phyloP scores from a whole-genome alignment of 2,329 filamentous ascomycete species.

The Aspergillus brunneoviolaceus region DNA sequence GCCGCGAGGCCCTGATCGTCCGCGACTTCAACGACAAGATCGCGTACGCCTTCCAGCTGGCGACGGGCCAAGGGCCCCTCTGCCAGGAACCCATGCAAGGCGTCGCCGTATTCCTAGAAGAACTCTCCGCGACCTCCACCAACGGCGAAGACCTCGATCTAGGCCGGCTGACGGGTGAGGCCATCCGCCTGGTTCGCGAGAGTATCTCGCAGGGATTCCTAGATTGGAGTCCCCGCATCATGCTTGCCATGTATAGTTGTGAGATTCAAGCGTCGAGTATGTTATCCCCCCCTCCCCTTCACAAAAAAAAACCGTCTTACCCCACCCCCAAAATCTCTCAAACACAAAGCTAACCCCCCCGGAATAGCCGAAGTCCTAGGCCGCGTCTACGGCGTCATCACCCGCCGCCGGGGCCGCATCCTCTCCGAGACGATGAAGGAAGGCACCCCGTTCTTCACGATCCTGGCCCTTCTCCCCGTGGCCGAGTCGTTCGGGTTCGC shows the following conservation, averaged over 20 bases:
- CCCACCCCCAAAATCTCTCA: background rate
- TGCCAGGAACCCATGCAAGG: slow-evolving; percentile 94
- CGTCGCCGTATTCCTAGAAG: slow-evolving; percentile 85
- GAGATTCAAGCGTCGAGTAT: slow-evolving; percentile 92
- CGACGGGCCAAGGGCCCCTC: slow-evolving; percentile 81
- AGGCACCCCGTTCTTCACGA: slow-evolving; percentile 94
- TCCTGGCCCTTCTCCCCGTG: slow-evolving; percentile 81
- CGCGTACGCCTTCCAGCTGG: slow-evolving; percentile 88
- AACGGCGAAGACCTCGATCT: slow-evolving; percentile 57
- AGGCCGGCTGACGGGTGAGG: slow-evolving; percentile 83
- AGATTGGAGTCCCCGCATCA: slow-evolving; percentile 92
- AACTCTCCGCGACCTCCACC: slow-evolving; percentile 61
- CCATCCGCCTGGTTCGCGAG: slow-evolving; percentile 84
- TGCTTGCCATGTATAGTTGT: slow-evolving; percentile 96
- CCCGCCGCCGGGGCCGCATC: slow-evolving; percentile 83
- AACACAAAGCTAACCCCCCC: background rate
- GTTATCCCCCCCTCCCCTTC: slow-evolving; percentile 30
- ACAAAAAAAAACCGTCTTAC: background rate
- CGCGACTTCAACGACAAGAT: slow-evolving; percentile 86
- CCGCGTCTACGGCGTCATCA: slow-evolving; percentile 96
- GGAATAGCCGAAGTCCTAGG: slow-evolving; percentile 81
- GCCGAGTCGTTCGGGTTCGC: slow-evolving; percentile 94
- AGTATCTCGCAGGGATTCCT: slow-evolving; percentile 83
- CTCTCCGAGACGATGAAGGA: slow-evolving; percentile 90
- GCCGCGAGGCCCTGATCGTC: slow-evolving; percentile 40